Base-by-base conservation (phyloP, 2,329 filamentous ascomycete species). In the Xylaria sp. region DNA sequence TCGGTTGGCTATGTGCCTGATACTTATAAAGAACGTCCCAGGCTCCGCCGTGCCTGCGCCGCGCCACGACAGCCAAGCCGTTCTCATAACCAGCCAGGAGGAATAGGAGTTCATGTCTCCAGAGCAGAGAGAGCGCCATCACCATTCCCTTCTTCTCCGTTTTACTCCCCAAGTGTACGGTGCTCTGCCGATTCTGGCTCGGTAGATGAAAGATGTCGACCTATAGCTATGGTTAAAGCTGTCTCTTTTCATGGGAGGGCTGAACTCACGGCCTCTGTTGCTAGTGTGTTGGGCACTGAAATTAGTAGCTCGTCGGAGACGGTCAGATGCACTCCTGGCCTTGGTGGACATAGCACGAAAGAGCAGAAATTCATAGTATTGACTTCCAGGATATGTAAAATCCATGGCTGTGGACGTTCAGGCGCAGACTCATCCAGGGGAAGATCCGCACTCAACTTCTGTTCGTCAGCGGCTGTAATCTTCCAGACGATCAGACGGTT, bases 301-400 rank as follows among this genome's bases (percentile, higher is more conserved):
- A 97, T 78, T 5, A 96, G 80, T 5, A 92, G 81, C 64, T 84
- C 81, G 9, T 80, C 74, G 2, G 47, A 65, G 17, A 71, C 68
- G 1, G 72, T 61, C 2, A 74, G 64, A 25, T 77, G 69, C 3
- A 74, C 68, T 20, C 77, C 69, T 6, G 78, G 73, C 7, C 67
- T 66, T 49, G 79, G 76, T 66, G 82, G 66, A 75, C 90, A 90
- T 68, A 86, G 84, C 1, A 91, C 85, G 77, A 97, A 97, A 1
- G 91, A 86, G 77, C 96, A 99, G 77, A 98, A 99, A 76, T 98
- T 99, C 81, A 98, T 87, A 1, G 95, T 93, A 75, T 97, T 97
- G 49, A 98, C 93, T 5, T 92, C 85, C 5, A 99, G 81, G 3
- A 92, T 86, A 78, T 97, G 88, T 25, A 97, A 79, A n/a, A 97